These are phyloP conservation scores for Mycena alexandri DNA, from an alignment of 768 basidiomycete species.

Conservation along the genomic window DNA sequence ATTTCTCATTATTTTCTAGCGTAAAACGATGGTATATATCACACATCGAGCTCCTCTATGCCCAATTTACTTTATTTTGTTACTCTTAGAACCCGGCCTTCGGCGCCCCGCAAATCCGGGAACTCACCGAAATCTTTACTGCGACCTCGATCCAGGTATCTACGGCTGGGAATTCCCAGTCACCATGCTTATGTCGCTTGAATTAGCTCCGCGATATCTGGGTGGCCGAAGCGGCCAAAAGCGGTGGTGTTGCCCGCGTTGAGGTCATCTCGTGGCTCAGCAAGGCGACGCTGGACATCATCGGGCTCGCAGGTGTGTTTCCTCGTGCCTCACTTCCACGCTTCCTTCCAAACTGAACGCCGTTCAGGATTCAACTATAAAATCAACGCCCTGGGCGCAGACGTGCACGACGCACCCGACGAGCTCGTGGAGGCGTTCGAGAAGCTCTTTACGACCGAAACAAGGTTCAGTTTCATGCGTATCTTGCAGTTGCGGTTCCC, in stretches of 20 bases:
- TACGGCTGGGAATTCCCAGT: neutral
- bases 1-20: constrained; percentile 23
- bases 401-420: constrained; percentile 40
- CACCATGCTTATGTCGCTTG: neutral
- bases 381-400: constrained; percentile 30
- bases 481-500: constrained; percentile 46
- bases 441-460: constrained; percentile 53
- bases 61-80: neutral
- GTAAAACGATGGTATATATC: constrained; percentile 42
- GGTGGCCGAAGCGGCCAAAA: constrained; percentile 39
- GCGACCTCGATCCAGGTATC: constrained; percentile 51
- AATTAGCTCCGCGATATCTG: constrained; percentile 52
- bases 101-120: constrained; percentile 58
- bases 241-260: constrained; percentile 42
- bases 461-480: constrained; percentile 45
- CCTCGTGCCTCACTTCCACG: neutral
- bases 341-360: too few species aligned
- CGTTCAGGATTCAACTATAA: constrained; percentile 35
- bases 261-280: constrained; percentile 67
- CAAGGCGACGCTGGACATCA: constrained; percentile 69
- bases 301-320: constrained; percentile 67
- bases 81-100: constrained; percentile 59
- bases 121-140: constrained; percentile 55
- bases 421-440: constrained; percentile 60
- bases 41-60: neutral